Evolutionary conservation across 495 filamentous ascomycete species (phyloP), one percentile per base, ranked within the genome.

Genomic region (Hamigera avellanea): DNA sequence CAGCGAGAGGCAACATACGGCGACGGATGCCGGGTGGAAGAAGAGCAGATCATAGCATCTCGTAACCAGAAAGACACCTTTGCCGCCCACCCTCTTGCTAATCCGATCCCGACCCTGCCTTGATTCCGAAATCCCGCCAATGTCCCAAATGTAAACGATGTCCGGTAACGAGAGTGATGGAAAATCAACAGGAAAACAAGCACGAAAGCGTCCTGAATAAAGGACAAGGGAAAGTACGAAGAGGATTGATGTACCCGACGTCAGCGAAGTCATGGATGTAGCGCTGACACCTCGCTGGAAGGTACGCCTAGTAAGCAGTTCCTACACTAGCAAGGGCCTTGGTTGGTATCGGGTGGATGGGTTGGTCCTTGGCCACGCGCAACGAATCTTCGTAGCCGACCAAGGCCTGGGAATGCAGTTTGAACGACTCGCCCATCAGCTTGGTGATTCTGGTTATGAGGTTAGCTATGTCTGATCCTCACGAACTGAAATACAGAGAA

Each of bases 381-480:
- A 69, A 42, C 30, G 72, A 84, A 53, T 95, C 93, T 49, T 93
- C 87, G 56, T 94, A 95, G 56, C 91, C 86, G 30, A 84, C 73
- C 14, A 98, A 76, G 35, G 91, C 87, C 60, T 96, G 86, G 12
- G 91, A 82, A 62, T 95, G 88, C 39, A 95, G 80, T 53, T 91
- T 87, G 76, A 96, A 98, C 32, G 91, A 87, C 57, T 96, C 93
- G 54, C 91, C 91, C 83, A 98, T 93, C 23, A 96, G 72, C 56
- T 91, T 85, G 48, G 89, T 95, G 55, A 98, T 95, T 42, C 91
- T 98, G 41, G 29, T 45, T 7, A 50, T 8, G 19, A 26, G 32
- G 59, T 80, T 68, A 81, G 81, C 45, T 36, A 37, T 35, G 19
- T 34, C 32, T 14, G 36, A 36, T 8, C 14, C 15, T 14, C 21